Conservation (phyloP, 345 rosid species). For the Heritiera littoralis region DNA sequence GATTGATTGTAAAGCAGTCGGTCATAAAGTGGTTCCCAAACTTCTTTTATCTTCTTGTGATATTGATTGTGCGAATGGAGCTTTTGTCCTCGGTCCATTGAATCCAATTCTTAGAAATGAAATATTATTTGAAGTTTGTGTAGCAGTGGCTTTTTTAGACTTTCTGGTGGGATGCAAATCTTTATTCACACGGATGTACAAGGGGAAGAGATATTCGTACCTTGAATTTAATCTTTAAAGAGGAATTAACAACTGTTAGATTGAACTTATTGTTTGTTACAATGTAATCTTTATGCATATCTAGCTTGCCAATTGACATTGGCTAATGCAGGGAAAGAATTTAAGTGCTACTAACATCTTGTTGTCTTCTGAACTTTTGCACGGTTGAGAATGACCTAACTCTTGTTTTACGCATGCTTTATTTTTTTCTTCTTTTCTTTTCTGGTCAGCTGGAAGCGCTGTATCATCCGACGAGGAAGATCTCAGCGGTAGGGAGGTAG, state of each 20-base stretch:
- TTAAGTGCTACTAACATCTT: neutral
- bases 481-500: conserved; percentile 56
- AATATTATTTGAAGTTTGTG: neutral
- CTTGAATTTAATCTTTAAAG: too few relatives aligned
- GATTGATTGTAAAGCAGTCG: neutral
- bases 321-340: neutral
- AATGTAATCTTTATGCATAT: conserved; percentile 6
- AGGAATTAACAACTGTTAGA: too few relatives aligned
- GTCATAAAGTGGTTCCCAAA: neutral
- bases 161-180: conserved; percentile 4
- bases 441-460: conserved; percentile 52
- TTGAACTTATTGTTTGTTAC: neutral
- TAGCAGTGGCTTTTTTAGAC: neutral
- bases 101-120: neutral
- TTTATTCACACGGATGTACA: too few relatives aligned
- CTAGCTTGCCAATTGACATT: neutral
- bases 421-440: neutral
- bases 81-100: neutral
- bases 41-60: neutral
- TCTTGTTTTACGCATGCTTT: too few relatives aligned
- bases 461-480: conserved; percentile 66
- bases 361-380: neutral
- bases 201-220: too few relatives aligned
- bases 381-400: too few relatives aligned
- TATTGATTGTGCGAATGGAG: neutral